Evolutionary conservation across 23 red algal species (phyloP), one percentile per base, ranked within the genome.

Genomic region (Agarophyton chilense): DNA sequence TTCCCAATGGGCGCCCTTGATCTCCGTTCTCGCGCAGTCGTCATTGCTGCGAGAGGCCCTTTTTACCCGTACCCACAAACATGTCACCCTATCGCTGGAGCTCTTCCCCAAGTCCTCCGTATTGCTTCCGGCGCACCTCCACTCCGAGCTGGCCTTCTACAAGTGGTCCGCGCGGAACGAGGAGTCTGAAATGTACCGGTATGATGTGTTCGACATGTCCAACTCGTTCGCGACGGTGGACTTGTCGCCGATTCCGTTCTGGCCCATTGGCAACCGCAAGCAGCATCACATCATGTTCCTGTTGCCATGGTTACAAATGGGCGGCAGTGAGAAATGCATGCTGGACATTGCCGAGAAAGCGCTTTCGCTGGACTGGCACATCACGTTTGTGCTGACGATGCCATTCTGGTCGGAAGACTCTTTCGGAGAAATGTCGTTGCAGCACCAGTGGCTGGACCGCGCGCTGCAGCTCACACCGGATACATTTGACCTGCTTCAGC

Each of bases 271-370:
- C 10, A 71, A 62, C n/a, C 53, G 39, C 28, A 72, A 78, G n/a
- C 14, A 42, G 21, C 38, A 58, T 41, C 63, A 72, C 40, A 63
- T 89, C n/a, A 73, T 89, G 52, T 67, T 89, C 41, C 22, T 89
- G 12, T 42, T 89, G 19, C 85, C 85, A 21, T 89, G 85, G 85
- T 78, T 89, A 71, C 85, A 89, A 55, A 89, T 89, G 85, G 85
- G 85, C 6, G 85, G 85, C 19, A 89, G 85, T 53, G 85, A 89
- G 85, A 89, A 89, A 51, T 77, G 70, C 38, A 79, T 89, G 54
- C 54, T 89, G 43, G 85, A 89, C 39, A 79, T 89, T 78, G 85
- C 85, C 22, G 47, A 77, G 29, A 38, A 35, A 18, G 71, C 71
- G 45, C 68, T 78, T 2, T 58, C 63, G 16, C 46, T 44, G 55